A percentile compares a stretch with the other conserved stretches of the same genome.
Conservation (phyloP, 2,329 filamentous ascomycete genomes). For the Fusarium anthophilum region DNA sequence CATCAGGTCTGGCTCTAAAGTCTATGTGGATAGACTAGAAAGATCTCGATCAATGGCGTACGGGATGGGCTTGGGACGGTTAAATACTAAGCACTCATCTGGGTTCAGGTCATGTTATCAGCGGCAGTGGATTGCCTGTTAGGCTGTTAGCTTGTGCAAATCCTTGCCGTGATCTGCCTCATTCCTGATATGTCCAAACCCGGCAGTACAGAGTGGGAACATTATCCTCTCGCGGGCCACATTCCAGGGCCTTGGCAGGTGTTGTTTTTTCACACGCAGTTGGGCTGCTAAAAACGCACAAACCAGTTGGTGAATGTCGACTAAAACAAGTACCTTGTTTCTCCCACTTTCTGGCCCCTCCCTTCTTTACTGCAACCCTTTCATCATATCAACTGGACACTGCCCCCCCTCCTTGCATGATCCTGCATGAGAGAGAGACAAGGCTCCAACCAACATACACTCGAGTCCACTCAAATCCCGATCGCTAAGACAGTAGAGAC, state of each 20-base stretch:
- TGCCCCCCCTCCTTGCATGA: slow-evolving; percentile 7
- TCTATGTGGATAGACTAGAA: neutral
- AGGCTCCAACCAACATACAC: neutral
- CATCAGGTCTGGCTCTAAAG: neutral
- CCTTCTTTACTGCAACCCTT: neutral
- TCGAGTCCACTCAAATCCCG: neutral
- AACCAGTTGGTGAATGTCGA: neutral
- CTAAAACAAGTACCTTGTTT: slow-evolving; percentile 15
- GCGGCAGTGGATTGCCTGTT: neutral
- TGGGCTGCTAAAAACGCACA: neutral
- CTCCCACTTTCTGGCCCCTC: neutral
- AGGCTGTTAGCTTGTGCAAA: neutral
- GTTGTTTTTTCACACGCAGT: neutral
- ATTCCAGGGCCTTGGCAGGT: slow-evolving; percentile 14
- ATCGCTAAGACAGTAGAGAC: neutral
- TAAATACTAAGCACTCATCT: neutral
- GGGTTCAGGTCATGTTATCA: neutral
- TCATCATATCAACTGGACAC: neutral
- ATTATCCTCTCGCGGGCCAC: neutral
- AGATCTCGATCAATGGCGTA: slow-evolving; percentile 1
- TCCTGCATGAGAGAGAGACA: slow-evolving; percentile 7
- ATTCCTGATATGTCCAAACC: slow-evolving; percentile 31
- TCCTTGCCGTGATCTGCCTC: slow-evolving; percentile 14
- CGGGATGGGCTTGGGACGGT: neutral
- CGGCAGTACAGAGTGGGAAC: slow-evolving; percentile 14